phyloP scores from a whole-genome alignment of 768 basidiomycete genomes.

The Obba rivulosa region DNA sequence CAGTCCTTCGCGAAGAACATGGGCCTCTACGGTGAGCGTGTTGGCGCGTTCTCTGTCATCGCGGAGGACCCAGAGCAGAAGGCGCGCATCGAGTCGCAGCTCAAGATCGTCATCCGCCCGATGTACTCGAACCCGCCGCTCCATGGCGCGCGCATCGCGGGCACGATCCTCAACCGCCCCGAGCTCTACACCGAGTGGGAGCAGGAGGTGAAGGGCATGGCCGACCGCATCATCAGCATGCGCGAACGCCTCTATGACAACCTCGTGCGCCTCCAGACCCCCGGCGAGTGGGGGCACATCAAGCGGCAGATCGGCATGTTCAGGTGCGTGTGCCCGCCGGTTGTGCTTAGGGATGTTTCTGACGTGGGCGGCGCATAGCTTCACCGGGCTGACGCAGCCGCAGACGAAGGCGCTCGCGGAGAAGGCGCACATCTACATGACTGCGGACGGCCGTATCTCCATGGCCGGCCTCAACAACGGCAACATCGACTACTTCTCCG shows the following conservation, averaged over 20 bases:
- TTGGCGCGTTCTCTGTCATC: conserved; percentile 90
- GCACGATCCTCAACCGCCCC: conserved; percentile 70
- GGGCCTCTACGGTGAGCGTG: conserved; percentile 97
- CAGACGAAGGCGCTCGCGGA: conserved; percentile 83
- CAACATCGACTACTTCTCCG: conserved; percentile 89
- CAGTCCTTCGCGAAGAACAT: conserved; percentile 99
- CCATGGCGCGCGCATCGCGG: conserved; percentile 84
- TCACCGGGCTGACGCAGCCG: conserved; percentile 75
- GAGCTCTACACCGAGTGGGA: conserved; percentile 86
- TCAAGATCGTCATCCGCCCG: conserved; percentile 92
- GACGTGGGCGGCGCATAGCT: conserved; percentile 32
- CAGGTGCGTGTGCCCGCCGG: conserved; percentile 46
- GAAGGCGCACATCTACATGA: conserved; percentile 91
- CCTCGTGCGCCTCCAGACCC: conserved; percentile 79
- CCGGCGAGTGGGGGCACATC: conserved; percentile 93
- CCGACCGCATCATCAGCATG: conserved; percentile 91
- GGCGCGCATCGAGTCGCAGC: conserved; percentile 85
- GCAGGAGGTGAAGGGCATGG: conserved; percentile 91
- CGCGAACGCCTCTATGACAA: conserved; percentile 76
- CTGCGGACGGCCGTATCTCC: conserved; percentile 87
- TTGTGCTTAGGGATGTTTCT: neutral
- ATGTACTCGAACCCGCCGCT: conserved; percentile 98
- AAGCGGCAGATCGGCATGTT: conserved; percentile 98
- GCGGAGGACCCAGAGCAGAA: conserved; percentile 67
- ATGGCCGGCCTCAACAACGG: conserved; percentile 85